These are phyloP conservation scores for Ustilaginoidea virens DNA, from an alignment of 2,329 filamentous ascomycete species.

Conservation along the genomic window DNA sequence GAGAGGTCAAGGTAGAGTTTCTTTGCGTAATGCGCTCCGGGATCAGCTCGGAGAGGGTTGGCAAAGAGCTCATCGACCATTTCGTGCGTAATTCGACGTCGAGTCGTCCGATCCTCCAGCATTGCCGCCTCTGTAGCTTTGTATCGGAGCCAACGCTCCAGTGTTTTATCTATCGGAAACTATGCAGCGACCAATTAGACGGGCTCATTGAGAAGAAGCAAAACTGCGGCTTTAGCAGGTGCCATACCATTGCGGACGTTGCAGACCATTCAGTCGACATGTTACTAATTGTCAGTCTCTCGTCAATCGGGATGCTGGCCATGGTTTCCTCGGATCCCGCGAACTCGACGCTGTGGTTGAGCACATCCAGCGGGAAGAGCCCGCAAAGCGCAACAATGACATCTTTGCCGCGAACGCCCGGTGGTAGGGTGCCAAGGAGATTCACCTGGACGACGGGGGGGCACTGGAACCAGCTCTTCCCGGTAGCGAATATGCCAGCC, in stretches of 20 bases:
- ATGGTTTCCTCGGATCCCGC: conserved; percentile 66
- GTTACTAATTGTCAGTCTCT: conserved; percentile 59
- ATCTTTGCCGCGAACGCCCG: conserved; percentile 64
- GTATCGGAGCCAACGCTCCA: conserved; percentile 57
- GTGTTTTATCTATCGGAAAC: conserved; percentile 65
- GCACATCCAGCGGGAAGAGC: conserved; percentile 72
- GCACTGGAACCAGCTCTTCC: conserved; percentile 65
- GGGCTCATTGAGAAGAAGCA: neutral
- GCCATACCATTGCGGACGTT: conserved; percentile 22
- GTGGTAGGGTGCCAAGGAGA: conserved; percentile 55
- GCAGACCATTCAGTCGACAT: conserved; percentile 79
- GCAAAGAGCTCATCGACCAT: conserved; percentile 56
- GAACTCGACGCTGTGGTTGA: conserved; percentile 88
- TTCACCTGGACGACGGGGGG: conserved; percentile 68
- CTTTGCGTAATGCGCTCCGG: conserved; percentile 70
- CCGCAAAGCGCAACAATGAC: conserved; percentile 82
- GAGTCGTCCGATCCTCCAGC: conserved; percentile 27
- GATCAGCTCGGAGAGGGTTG: conserved; percentile 55
- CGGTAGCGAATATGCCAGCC: conserved; percentile 70
- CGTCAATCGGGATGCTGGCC: conserved; percentile 53
- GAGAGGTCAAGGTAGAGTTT: conserved; percentile 67
- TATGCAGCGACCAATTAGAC: conserved; percentile 6
- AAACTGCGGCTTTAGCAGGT: neutral
- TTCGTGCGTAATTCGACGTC: conserved; percentile 54
- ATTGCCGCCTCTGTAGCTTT: conserved; percentile 63